phyloP scores from a whole-genome alignment of 768 basidiomycete species.

The Jaapia argillacea region DNA sequence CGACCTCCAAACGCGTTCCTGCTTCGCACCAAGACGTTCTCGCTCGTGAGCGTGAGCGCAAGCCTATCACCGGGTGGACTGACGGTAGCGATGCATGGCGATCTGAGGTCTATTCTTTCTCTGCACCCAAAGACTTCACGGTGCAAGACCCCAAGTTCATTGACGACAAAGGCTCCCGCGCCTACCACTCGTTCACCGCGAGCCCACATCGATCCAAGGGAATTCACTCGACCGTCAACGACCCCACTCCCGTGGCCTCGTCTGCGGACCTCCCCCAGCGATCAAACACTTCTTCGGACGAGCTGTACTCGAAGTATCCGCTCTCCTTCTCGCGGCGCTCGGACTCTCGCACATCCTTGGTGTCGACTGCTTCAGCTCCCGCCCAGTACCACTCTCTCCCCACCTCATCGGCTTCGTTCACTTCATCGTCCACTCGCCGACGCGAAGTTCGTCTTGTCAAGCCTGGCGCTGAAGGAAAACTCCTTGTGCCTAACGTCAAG shows the following conservation, averaged over 20 bases:
- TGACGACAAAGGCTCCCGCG: slow-evolving; percentile 20
- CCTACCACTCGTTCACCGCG: slow-evolving; percentile 37
- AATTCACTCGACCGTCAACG: slow-evolving; percentile 38
- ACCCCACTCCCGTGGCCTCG: slow-evolving; percentile 16
- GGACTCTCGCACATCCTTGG: slow-evolving; percentile 36
- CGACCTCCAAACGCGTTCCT: slow-evolving; percentile 27
- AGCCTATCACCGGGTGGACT: slow-evolving; percentile 56
- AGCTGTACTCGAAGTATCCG: slow-evolving; percentile 45
- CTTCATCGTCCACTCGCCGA: slow-evolving; percentile 25
- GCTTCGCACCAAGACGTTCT: slow-evolving; percentile 23
- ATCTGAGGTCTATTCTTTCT: slow-evolving; percentile 46
- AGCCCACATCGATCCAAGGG: slow-evolving; percentile 38
- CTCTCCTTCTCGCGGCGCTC: slow-evolving; percentile 46
- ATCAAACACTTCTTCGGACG: slow-evolving; percentile 20
- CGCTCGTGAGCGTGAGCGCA: slow-evolving; percentile 22
- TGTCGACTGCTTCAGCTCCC: too few relatives aligned
- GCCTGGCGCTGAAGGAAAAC: slow-evolving; percentile 52
- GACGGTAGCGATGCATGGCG: slow-evolving; percentile 62
- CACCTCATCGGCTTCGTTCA: slow-evolving; percentile 17
- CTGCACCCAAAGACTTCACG: slow-evolving; percentile 24
- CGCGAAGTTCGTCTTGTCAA: slow-evolving; percentile 48
- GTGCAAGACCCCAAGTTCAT: slow-evolving; percentile 16
- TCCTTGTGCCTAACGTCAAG: slow-evolving; percentile 42
- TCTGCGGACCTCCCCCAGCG: slow-evolving; percentile 18
- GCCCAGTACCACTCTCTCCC: neutral